A percentile compares a stretch with the other conserved stretches of the same genome.
Evolutionary conservation across 2,329 filamentous ascomycete genomes (phyloP).

Genomic region (Celoporthe dispersa): DNA sequence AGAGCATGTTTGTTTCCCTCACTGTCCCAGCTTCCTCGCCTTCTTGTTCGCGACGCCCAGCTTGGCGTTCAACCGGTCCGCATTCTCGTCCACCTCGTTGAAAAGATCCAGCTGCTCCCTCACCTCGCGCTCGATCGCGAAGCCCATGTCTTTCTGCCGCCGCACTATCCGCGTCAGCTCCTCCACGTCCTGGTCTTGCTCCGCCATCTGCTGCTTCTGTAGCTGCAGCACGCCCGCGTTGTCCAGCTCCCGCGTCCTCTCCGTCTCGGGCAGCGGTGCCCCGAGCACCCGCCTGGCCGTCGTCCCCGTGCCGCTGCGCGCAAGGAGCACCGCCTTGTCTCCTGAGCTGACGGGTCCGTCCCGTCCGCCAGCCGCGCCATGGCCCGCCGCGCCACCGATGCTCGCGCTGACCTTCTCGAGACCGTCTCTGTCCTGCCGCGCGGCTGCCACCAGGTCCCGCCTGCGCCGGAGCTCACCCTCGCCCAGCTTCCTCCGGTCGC

Average conservation of each 20-base stretch:
- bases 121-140: conserved; percentile 76
- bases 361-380: conserved; percentile 53
- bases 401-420: conserved; percentile 73
- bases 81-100: conserved; percentile 67
- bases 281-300: conserved; percentile 65
- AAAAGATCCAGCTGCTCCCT: conserved; percentile 74
- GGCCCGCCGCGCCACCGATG: conserved; percentile 39
- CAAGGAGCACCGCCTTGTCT: conserved; percentile 57
- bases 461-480: conserved; percentile 76
- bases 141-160: conserved; percentile 76
- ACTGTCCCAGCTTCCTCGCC: conserved; percentile 61
- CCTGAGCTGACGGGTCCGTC: conserved; percentile 52
- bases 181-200: conserved; percentile 76
- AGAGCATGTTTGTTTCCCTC: neutral
- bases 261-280: conserved; percentile 73
- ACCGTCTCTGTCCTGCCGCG: conserved; percentile 74
- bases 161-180: conserved; percentile 70
- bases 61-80: conserved; percentile 69
- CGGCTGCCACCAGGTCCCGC: conserved; percentile 70
- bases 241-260: conserved; percentile 75
- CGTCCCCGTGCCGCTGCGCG: conserved; percentile 36
- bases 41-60: conserved; percentile 75
- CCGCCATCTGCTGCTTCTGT: conserved; percentile 73
- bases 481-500: conserved; percentile 61
- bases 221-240: conserved; percentile 75